Base-by-base conservation (phyloP, 495 filamentous ascomycete genomes). In the Lasiosphaeriaceae sp. region DNA sequence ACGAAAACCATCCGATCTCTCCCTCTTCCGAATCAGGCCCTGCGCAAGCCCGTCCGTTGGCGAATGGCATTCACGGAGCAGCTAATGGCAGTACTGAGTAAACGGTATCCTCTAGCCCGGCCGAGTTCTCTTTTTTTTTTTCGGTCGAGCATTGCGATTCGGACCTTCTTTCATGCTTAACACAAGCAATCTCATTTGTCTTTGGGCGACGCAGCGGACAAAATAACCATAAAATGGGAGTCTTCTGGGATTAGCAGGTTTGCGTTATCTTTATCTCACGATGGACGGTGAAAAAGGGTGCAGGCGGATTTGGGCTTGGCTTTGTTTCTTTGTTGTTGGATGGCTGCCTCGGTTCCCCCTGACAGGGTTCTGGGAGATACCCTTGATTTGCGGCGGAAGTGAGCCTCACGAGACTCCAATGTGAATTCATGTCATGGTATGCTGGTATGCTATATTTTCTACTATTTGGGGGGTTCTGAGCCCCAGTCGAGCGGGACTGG, bases 11-110 rank as follows among this genome's bases (percentile, higher is more conserved):
- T 21, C 64, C 62, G 14, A 65, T 71, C 45, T 71, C 68, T 2
- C 68, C 68, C 20, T 62, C 66, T n/a, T 68, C 67, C 1, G 69
- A 66, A 45, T 45, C 55, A 6, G 68, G 66, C 12, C 55, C 66
- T 2, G 65, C 61, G 3, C 68, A 66, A 46, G 60, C 63, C 17
- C 61, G 60, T 14, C 61, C 66, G 19, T 23, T 70, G 46, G 53
- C 64, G 2, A 71, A 73, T 26, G 70, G 70, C 56, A 49, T 46
- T 29, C 66, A 71, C 21, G 52, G 56, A 11, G 24, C 55, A 49
- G 35, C 43, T 44, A 65, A 57, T 46, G 60, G 57, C 47, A 47
- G 45, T 31, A 2, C 29, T 9, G 16, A 39, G 14, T 50, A 39
- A 55, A 6, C n/a, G 22, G 3, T 29, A 31, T 31, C 26, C 26